Evolutionary conservation across 257 asterid genomes (phyloP), one percentile per base, ranked within the genome.

Genomic region (Nicotiana tabacum): DNA sequence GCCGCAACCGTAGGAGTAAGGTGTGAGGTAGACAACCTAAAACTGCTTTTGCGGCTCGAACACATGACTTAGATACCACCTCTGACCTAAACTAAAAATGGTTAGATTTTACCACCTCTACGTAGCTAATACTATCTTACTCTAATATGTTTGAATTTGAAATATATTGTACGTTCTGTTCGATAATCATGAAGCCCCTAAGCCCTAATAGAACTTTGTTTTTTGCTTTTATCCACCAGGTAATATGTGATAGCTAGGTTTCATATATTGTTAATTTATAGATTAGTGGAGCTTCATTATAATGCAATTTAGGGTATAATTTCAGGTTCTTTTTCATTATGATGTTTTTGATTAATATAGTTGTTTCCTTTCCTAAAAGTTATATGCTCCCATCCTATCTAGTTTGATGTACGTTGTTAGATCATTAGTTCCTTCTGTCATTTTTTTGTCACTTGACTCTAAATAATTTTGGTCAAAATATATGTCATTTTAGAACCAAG

Each of bases 1-100:
- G 2, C 2, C 0, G 3, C 3, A 7, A 8, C 3, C 3, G 0
- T 7, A 8, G 0, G 3, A 0, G 12, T 29, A 29, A 2, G 30
- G 2, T 0, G 51, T 43, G 3, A 9, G 0, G 0, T 43, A 2
- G 12, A 43, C 3, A 43, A 0, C 2, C 27, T 24, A 24, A 21
- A 21, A 21, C 24, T 21, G 24, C 24, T 21, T 21, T 21, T 21
- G 24, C 0, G 11, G 11, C 9, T 37, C 46, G 9, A 5, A 37
- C 46, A 1, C 30, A 1, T 29, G 1, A 29, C 30, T 29, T 29
- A 29, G 30, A 1, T 29, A 29, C 30, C 30, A 29, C 30, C 48
- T 8, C 2, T 8, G 2, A 43, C 48, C 3, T 43, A 43, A 2
- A 17, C 21, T 17, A 57, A 57, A 57, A 0, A 17, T 57, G 24